Conservation (phyloP, 129 eudicot species). For the Logfia minima region DNA sequence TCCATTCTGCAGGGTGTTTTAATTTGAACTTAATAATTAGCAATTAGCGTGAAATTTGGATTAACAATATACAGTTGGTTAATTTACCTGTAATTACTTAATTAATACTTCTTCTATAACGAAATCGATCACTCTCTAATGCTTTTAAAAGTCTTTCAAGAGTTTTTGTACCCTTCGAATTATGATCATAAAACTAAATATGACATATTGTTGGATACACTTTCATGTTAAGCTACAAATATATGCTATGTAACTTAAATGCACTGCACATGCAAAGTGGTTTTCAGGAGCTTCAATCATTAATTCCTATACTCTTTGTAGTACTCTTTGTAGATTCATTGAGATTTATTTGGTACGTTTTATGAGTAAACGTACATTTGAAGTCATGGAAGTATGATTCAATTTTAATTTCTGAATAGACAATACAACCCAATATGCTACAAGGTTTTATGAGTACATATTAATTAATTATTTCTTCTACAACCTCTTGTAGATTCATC, state of each 20-base stretch:
- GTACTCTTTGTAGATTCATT: neutral
- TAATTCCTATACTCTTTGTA: neutral
- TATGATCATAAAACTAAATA: neutral
- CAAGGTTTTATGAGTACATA: too few species aligned
- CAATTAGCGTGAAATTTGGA: too few species aligned
- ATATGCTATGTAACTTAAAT: neutral
- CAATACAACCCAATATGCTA: neutral
- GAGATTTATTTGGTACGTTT: neutral
- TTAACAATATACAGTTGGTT: too few species aligned
- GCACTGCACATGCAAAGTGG: neutral
- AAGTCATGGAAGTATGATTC: too few species aligned
- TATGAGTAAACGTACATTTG: neutral
- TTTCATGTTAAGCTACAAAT: neutral
- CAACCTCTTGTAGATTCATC: too few species aligned
- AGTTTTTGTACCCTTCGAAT: neutral
- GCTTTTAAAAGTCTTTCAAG: neutral
- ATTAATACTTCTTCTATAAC: too few species aligned
- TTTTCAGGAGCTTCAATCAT: neutral
- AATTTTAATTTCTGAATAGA: too few species aligned
- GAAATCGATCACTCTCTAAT: too few species aligned
- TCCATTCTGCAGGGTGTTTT: neutral
- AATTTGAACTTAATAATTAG: neutral
- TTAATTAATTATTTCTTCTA: too few species aligned
- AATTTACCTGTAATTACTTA: too few species aligned
- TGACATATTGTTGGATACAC: neutral